Conservation (phyloP, 306 rosid species). For the Sicyos edulis region DNA sequence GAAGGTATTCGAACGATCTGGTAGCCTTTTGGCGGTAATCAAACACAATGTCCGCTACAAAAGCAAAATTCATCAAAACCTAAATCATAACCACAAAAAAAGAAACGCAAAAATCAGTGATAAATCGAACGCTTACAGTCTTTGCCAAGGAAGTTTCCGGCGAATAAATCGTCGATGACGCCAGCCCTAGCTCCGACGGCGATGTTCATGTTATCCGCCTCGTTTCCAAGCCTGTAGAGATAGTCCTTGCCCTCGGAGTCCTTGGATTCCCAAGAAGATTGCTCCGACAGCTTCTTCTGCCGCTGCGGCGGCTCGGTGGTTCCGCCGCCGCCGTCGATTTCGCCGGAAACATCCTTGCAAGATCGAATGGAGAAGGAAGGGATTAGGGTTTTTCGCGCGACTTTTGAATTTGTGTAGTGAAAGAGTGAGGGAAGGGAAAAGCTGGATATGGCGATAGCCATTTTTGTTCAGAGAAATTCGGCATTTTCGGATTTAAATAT, state of each 20-base stretch:
- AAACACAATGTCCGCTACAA: slow-evolving; percentile 79
- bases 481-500: slow-evolving; percentile 12
- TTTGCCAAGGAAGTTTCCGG: slow-evolving; percentile 77
- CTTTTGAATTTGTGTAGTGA: slow-evolving; percentile 17
- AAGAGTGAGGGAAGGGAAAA: slow-evolving; percentile 34
- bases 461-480: slow-evolving; percentile 2
- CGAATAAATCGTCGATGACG: slow-evolving; percentile 69
- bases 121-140: slow-evolving; percentile 39
- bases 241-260: slow-evolving; percentile 74
- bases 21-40: slow-evolving; percentile 94
- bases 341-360: slow-evolving; percentile 26
- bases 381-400: slow-evolving; percentile 1
- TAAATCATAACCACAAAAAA: no score
- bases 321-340: neutral
- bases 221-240: slow-evolving; percentile 74
- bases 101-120: neutral
- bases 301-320: slow-evolving; percentile 7
- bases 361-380: slow-evolving; percentile 26
- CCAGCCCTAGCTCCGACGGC: slow-evolving; percentile 92
- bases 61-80: neutral
- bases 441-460: slow-evolving; percentile 33
- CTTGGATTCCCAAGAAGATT: slow-evolving; percentile 84
- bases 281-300: slow-evolving; percentile 56
- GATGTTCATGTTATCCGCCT: slow-evolving; percentile 90
- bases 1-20: slow-evolving; percentile 69